Evolutionary conservation across 2,329 filamentous ascomycete species (phyloP), one percentile per base, ranked within the genome.

Genomic region (Ophioceras dolichostomum): DNA sequence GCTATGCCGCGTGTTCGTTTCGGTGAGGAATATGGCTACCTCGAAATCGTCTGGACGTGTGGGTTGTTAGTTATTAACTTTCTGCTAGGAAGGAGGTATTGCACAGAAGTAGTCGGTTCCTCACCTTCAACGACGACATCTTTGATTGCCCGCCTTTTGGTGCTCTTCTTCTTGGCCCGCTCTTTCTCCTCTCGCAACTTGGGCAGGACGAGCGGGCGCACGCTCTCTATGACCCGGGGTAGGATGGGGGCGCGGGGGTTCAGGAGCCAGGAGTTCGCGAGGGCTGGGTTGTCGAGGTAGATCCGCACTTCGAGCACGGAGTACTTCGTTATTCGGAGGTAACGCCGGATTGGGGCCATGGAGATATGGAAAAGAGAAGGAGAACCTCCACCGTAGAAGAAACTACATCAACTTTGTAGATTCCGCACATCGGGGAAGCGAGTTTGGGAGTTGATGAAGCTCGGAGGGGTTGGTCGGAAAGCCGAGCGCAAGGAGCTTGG

Each of bases 261-360:
- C 45, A 94, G 72, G 14, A 98, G 74, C 78, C 93, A 95, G 52
- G 80, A 79, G 46, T 85, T 75, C 18, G 77, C 76, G 42, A 94
- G 76, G 10, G 81, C 76, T 1, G 91, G 91, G 49, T 89, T 88
- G 46, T 96, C 89, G 33, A 95, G 76, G 59, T 96, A 96, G 47
- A 98, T 91, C 46, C 88, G 87, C 45, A 85, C 87, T 68, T 98
- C 91, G n/a, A 98, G 72, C 22, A 95, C 87, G 4, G 89, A 94
- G 58, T 86, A 84, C 54, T 89, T 88, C 39, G 83, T 89, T 49
- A 96, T 94, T 37, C 89, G 77, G 39, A 96, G 70, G 56, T 96
- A 95, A 49, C 88, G 76, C 41, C 88, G 78, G 34, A 94, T 76
- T 10, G 88, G 88, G 10, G 87, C 82, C 88, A 95, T 95, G 31